A percentile compares a stretch with the other conserved stretches of the same genome.
Conservation (phyloP, 2,329 filamentous ascomycete genomes). For the Camptophora hylomeconis region DNA sequence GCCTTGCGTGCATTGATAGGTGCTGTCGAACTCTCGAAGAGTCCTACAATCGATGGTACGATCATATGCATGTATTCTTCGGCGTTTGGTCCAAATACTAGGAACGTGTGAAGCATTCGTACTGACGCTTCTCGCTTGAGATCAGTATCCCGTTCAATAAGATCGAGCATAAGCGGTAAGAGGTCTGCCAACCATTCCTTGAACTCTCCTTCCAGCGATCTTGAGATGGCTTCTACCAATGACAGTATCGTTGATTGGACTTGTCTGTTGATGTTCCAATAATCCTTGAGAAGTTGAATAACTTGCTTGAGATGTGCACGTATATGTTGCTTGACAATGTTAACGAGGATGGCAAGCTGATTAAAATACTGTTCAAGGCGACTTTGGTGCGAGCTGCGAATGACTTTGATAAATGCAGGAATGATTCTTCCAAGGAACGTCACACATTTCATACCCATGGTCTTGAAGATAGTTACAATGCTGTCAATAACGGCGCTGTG, state of each 20-base stretch:
- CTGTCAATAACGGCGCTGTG: conserved; percentile 92
- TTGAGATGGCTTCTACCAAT: conserved; percentile 84
- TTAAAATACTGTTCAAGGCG: conserved; percentile 94
- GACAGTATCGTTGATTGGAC: conserved; percentile 85
- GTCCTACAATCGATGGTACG: conserved; percentile 83
- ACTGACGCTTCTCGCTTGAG: conserved; percentile 70
- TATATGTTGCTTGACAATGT: conserved; percentile 93
- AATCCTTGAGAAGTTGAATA: conserved; percentile 73
- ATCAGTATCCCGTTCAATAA: conserved; percentile 74
- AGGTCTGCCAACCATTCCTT: conserved; percentile 86
- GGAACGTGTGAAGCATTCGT: conserved; percentile 82
- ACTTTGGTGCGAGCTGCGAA: conserved; percentile 62
- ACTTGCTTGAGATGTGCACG: conserved; percentile 80
- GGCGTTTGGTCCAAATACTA: conserved; percentile 88
- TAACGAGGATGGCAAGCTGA: conserved; percentile 82
- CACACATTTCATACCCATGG: conserved; percentile 88
- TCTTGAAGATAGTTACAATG: conserved; percentile 98
- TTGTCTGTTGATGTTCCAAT: conserved; percentile 69
- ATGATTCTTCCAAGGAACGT: conserved; percentile 89
- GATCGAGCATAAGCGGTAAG: conserved; percentile 84
- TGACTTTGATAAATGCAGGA: conserved; percentile 82
- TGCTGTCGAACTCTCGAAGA: conserved; percentile 81
- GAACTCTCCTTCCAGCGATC: conserved; percentile 92
- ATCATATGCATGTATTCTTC: conserved; percentile 99
- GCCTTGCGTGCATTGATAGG: conserved; percentile 67